Percentiles rank a stretch among this genome's conserved stretches.
phyloP scores from a whole-genome alignment of 2,329 filamentous ascomycete species.

The Aspergillus tamarii region DNA sequence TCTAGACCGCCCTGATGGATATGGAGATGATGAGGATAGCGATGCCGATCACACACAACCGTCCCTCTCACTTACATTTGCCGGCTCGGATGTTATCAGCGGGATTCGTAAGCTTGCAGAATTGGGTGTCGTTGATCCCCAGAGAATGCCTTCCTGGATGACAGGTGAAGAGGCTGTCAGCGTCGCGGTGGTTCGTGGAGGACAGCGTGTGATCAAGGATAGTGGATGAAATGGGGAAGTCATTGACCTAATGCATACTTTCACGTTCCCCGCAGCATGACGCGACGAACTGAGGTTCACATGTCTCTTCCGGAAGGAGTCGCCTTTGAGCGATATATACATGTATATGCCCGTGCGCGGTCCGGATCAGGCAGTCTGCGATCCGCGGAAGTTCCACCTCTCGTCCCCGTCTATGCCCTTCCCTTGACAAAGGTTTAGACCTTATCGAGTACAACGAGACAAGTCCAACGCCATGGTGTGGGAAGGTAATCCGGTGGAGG shows the following conservation, averaged over 20 bases:
- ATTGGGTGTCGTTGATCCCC: slow-evolving; percentile 70
- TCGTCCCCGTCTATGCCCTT: neutral
- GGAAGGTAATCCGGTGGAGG: neutral
- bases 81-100: slow-evolving; percentile 77
- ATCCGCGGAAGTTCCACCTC: neutral
- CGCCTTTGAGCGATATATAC: neutral
- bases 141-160: slow-evolving; percentile 86
- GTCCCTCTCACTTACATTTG: slow-evolving; percentile 62
- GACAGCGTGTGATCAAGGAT: slow-evolving; percentile 40
- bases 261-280: neutral
- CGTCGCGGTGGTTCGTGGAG: slow-evolving; percentile 68
- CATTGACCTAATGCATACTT: neutral
- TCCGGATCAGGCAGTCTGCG: neutral
- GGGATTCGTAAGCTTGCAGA: slow-evolving; percentile 79
- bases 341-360: neutral
- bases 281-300: neutral
- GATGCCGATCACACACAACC: slow-evolving; percentile 19
- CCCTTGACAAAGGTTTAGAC: neutral
- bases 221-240: slow-evolving; percentile 16
- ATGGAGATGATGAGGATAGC: slow-evolving; percentile 18
- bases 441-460: neutral
- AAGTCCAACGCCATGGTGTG: neutral
- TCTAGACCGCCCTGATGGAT: slow-evolving; percentile 40
- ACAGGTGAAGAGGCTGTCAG: slow-evolving; percentile 84
- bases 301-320: neutral